These are phyloP conservation scores for Diaporthe capsici DNA, from an alignment of 2,329 filamentous ascomycete genomes.

Conservation along the genomic window DNA sequence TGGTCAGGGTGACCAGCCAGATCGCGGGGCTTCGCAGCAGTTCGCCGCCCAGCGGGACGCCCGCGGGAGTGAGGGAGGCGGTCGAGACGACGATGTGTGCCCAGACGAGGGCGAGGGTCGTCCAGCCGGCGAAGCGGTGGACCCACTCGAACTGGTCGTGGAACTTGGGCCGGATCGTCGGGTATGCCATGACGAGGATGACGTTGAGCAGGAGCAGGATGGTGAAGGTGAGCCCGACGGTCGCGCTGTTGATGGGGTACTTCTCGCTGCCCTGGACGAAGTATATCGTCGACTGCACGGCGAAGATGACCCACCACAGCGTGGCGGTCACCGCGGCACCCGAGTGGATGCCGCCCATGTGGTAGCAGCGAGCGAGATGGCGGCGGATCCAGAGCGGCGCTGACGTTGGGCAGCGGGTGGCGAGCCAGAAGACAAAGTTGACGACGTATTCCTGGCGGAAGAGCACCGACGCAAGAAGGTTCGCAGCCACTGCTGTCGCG, in stretches of 20 bases:
- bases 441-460: constrained; percentile 68
- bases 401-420: constrained; percentile 54
- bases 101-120: constrained; percentile 61
- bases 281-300: constrained; percentile 54
- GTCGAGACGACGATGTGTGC: constrained; percentile 50
- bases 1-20: constrained; percentile 72
- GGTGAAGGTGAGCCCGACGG: constrained; percentile 64
- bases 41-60: constrained; percentile 32
- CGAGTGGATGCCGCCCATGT: constrained; percentile 66
- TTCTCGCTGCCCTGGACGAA: constrained; percentile 44
- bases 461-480: constrained; percentile 64
- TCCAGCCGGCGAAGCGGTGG: constrained; percentile 83
- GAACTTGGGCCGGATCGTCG: constrained; percentile 70
- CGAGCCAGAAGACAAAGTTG: constrained; percentile 53
- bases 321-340: constrained; percentile 64
- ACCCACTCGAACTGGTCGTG: constrained; percentile 80
- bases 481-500: constrained; percentile 56
- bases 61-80: constrained; percentile 43
- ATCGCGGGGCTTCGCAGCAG: constrained; percentile 58
- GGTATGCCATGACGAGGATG: constrained; percentile 76
- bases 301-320: constrained; percentile 63
- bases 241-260: constrained; percentile 50
- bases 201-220: constrained; percentile 70
- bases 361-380: constrained; percentile 65
- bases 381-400: constrained; percentile 62